Evolutionary conservation across 495 filamentous ascomycete genomes (phyloP).

Genomic region (Annulohypoxylon maeteangense): DNA sequence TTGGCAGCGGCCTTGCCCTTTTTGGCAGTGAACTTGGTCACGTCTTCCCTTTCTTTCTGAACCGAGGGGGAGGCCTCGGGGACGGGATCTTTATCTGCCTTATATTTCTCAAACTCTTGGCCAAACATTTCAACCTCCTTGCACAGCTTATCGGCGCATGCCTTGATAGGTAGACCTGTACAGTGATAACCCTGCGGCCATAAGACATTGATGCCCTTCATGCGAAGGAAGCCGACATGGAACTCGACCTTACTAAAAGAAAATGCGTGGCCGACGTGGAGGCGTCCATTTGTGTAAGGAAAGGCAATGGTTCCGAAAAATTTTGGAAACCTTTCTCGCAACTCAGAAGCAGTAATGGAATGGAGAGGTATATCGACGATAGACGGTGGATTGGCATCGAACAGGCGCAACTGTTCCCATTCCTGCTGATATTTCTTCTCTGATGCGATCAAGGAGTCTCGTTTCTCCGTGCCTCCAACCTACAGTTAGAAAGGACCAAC

Average conservation of each 20-base stretch:
- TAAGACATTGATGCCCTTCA: slow-evolving; percentile 87
- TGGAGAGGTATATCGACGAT: slow-evolving; percentile 76
- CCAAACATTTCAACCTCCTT: slow-evolving; percentile 93
- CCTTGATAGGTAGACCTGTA: slow-evolving; percentile 98
- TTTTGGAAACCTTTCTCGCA: slow-evolving; percentile 84
- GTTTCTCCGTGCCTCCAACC: slow-evolving; percentile 75
- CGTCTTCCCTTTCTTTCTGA: slow-evolving; percentile 67
- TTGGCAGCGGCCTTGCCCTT: slow-evolving; percentile 96
- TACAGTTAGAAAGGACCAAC: slow-evolving; percentile 1
- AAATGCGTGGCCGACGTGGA: slow-evolving; percentile 93
- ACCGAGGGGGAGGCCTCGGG: slow-evolving; percentile 30
- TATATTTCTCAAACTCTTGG: slow-evolving; percentile 81
- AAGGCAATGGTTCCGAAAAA: slow-evolving; percentile 95
- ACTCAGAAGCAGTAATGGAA: slow-evolving; percentile 72
- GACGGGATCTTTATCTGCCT: slow-evolving; percentile 63
- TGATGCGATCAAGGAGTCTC: slow-evolving; percentile 84
- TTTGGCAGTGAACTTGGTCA: slow-evolving; percentile 91
- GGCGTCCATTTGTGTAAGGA: slow-evolving; percentile 95
- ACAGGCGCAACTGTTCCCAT: slow-evolving; percentile 83
- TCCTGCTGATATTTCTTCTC: slow-evolving; percentile 92
- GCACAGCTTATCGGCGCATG: slow-evolving; percentile 91
- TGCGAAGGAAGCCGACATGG: slow-evolving; percentile 79
- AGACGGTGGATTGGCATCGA: slow-evolving; percentile 86
- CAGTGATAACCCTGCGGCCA: slow-evolving; percentile 96
- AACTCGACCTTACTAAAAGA: slow-evolving; percentile 93